Evolutionary conservation across 108 stramenopile species (phyloP), one percentile per base, ranked within the genome.

Genomic region (Fistulifera solaris): DNA sequence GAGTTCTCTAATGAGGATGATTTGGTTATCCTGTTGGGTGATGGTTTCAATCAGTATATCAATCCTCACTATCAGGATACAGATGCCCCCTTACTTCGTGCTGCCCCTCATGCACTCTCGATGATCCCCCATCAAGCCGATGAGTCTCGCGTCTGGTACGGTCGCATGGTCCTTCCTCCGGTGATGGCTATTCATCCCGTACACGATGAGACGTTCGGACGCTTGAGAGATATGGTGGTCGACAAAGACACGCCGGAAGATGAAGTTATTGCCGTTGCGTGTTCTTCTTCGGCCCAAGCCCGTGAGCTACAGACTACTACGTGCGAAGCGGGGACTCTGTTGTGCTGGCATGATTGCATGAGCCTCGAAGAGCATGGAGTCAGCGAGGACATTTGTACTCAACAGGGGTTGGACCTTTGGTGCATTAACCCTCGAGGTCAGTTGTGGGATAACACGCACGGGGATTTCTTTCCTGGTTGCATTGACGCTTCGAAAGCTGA

Each of bases 331-430:
- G 67, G 72, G 42, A 47, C 71, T 53, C 21, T 75, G 31, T 80
- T 68, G 50, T 93, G 91, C 65, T 93, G 91, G 91, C 78, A 77
- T 40, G 63, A 70, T 14, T 93, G 91, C 70, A 72, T 78, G 76
- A 27, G 59, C 28, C 57, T 80, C 11, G 45, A 59, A 15, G 81
- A 83, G 2, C 59, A 56, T 35, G 53, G 56, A 8, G 70, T 80
- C 47, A 70, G 25, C 47, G 57, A 61, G 13, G 70, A 75, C 8
- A 66, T 67, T 14, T 93, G 91, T 43, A 50, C 41, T 14, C 72
- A 61, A 15, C 67, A 73, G 35, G 68, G 59, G 23, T 60, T 80
- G 22, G 57, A 60, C 31, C 41, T 92, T 40, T 49, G 62, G 45
- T 93, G 90, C 59, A 66, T 72, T 47, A 80, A 78, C 61, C 67